Conservation (phyloP, 257 asterid genomes). For the Rhazya stricta region DNA sequence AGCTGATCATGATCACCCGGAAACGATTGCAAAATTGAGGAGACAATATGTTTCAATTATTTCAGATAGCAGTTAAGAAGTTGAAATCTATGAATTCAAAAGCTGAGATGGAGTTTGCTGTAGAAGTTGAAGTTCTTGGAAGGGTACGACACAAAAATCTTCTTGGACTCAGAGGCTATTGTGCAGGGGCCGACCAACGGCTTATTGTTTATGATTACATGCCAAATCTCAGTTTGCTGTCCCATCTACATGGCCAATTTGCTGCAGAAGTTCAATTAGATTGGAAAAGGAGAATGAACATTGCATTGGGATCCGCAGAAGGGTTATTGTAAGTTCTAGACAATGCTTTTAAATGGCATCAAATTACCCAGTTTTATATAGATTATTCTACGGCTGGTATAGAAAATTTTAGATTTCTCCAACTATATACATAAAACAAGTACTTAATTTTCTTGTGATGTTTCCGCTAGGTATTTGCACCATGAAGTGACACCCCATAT, state of each 20-base stretch:
- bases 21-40: background rate
- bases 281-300: conserved; percentile 66
- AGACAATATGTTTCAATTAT: background rate
- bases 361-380: background rate
- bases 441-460: background rate
- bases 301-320: conserved; percentile 68
- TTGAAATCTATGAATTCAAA: conserved; percentile 74
- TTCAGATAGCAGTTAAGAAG: conserved; percentile 81
- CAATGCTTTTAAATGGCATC: background rate
- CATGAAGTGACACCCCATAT: conserved; percentile 80
- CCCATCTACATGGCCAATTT: conserved; percentile 77
- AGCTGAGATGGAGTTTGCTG: conserved; percentile 88
- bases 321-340: conserved; percentile 55
- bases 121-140: conserved; percentile 84
- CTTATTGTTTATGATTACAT: conserved; percentile 78
- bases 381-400: no score
- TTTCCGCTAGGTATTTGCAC: conserved; percentile 57
- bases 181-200: conserved; percentile 68
- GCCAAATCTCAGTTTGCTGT: conserved; percentile 80
- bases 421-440: background rate
- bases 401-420: no score
- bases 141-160: conserved; percentile 80
- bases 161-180: conserved; percentile 70
- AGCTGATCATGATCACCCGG: no score
- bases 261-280: conserved; percentile 55